Evolutionary conservation across 768 basidiomycete genomes (phyloP), one percentile per base, ranked within the genome.

Genomic region (Suillus variegatus): DNA sequence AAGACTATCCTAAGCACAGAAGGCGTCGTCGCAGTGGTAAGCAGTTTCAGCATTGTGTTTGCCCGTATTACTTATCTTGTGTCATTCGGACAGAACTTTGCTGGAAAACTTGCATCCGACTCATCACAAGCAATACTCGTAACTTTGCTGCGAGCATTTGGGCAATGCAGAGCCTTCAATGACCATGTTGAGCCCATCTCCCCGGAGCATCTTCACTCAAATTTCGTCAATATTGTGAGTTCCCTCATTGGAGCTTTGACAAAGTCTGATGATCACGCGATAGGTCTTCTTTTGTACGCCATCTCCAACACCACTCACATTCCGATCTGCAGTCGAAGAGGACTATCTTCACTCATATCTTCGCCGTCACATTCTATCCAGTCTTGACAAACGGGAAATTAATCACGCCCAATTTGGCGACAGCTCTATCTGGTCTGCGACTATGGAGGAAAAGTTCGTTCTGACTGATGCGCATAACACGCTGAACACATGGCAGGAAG

Each of bases 201-300:
- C 0, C 80, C 84, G 22, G 84, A 88, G 56, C 76, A 85, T 67
- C 76, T 82, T 54, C 73, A 78, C 44, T 74, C 79, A 1, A 84
- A 86, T 35, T 87, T 91, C 72, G 78, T 89, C 62, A 96, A 96
- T 74, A 84, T 94, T 81, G 94, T 94, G 66, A 60, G 84, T 78
- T 10, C 18, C 56, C 25, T 35, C 13, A 35, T 35, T 60, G 41
- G 38, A 47, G n/a, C 58, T 46, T 32, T 20, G 28, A 32, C 51
- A 18, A 52, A 18, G 18, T n/a, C 32, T 55, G 32, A 55, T 12
- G 3, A 57, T 40, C 25, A 2, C 41, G 18, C 22, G 18, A 28
- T 65, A 95, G 95, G 90, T 94, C 18, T 85, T 95, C 71, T 90
- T 97, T 78, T 97, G 95, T 76, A 90, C 89, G 0, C 77, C 81